A percentile compares a stretch with the other conserved stretches of the same genome.
Evolutionary conservation across 768 basidiomycete genomes (phyloP).

Genomic region (Macrolepiota albuminosa): DNA sequence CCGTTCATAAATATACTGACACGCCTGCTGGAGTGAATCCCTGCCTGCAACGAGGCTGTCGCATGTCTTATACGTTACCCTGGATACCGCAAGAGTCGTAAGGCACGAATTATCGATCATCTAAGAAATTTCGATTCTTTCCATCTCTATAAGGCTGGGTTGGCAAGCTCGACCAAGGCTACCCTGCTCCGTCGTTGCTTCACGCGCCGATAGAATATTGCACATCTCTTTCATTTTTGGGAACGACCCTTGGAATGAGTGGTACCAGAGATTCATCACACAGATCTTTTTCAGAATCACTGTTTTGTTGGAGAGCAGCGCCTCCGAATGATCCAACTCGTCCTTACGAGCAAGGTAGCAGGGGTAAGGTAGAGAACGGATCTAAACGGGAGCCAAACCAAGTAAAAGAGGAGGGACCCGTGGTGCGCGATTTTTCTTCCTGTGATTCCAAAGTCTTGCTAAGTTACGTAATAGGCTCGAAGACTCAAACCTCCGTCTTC

Average conservation of each 20-base stretch:
- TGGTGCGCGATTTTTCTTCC: neutral
- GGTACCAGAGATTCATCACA: neutral
- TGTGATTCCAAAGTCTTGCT: neutral
- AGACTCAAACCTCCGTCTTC: constrained; percentile 3
- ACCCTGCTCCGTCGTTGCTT: neutral
- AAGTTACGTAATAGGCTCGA: neutral
- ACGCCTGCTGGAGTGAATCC: neutral
- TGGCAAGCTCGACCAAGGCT: neutral
- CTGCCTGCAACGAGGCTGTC: neutral
- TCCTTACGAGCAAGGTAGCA: neutral
- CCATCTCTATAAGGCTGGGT: neutral
- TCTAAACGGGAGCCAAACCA: neutral
- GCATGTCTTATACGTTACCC: neutral
- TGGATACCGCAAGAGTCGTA: neutral
- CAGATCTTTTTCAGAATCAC: constrained; percentile 4
- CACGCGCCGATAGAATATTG: neutral
- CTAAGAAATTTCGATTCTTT: neutral
- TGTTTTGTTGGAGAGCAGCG: constrained; percentile 3
- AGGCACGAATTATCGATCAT: constrained; percentile 8
- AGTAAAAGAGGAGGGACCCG: neutral
- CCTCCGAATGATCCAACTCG: neutral
- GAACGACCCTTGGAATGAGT: neutral
- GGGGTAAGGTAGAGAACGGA: neutral
- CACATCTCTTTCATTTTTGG: neutral
- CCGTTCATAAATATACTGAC: neutral